A percentile compares a stretch with the other conserved stretches of the same genome.
Conservation (phyloP, 257 asterid species). For the Nemophila menziesii region DNA sequence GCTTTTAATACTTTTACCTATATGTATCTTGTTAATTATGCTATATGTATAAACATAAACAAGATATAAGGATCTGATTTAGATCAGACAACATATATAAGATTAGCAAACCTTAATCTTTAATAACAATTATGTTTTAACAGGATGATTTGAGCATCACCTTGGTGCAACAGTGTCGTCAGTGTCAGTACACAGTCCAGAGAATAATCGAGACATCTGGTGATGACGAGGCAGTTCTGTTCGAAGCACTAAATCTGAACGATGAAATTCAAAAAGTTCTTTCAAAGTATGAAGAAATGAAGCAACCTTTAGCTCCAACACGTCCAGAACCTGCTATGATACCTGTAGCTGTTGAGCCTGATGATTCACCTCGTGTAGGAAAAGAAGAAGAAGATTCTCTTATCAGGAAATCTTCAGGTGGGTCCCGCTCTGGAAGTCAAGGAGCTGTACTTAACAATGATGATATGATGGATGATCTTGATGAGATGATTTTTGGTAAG, state of each 20-base stretch:
- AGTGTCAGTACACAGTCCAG: conserved; percentile 70
- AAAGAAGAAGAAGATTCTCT: conserved; percentile 62
- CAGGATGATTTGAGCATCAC: conserved; percentile 86
- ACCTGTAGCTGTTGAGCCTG: conserved; percentile 80
- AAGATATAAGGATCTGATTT: too few species aligned
- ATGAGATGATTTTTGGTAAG: conserved; percentile 96
- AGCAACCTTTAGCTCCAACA: conserved; percentile 36
- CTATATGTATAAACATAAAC: too few species aligned
- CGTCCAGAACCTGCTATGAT: conserved; percentile 91
- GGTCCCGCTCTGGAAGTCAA: conserved; percentile 22
- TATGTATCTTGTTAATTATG: too few species aligned
- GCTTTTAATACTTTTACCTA: too few species aligned
- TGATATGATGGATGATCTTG: conserved; percentile 92
- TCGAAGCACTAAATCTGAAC: conserved; percentile 86
- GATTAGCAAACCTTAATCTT: not conserved
- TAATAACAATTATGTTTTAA: conserved; percentile 3
- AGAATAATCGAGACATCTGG: conserved; percentile 74
- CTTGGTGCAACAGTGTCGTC: conserved; percentile 71
- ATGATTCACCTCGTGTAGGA: conserved; percentile 51
- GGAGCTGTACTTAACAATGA: conserved; percentile 57
- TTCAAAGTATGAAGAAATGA: conserved; percentile 70
- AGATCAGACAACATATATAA: too few species aligned
- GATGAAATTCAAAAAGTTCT: conserved; percentile 85
- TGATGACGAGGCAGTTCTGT: conserved; percentile 82
- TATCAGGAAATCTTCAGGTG: conserved; percentile 42